These are phyloP conservation scores for Aspergillus sp. DNA, from an alignment of 2,329 filamentous ascomycete species.

Conservation along the genomic window DNA sequence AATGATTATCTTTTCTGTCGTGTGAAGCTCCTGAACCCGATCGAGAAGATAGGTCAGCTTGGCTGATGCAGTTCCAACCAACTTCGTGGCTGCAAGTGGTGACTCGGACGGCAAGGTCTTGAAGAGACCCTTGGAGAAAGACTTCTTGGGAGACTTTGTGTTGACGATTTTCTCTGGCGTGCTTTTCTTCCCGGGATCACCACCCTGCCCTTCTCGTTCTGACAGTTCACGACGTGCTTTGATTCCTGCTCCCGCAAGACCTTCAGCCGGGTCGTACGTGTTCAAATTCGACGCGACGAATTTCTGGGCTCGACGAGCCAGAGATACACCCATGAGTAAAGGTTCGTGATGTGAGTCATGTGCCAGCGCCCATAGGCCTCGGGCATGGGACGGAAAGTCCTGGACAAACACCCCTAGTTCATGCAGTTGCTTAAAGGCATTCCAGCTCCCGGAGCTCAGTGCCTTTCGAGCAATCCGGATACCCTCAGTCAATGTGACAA, in stretches of 20 bases:
- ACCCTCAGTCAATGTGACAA: constrained; percentile 56
- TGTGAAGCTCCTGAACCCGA: constrained; percentile 62
- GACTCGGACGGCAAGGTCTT: constrained; percentile 35
- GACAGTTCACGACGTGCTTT: constrained; percentile 26
- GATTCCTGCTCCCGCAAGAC: constrained; percentile 38
- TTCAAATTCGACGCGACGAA: constrained; percentile 43
- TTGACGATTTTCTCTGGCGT: constrained; percentile 19
- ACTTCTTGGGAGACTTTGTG: constrained; percentile 23
- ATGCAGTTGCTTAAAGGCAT: constrained; percentile 63
- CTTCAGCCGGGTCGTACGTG: constrained; percentile 31
- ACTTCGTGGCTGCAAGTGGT: constrained; percentile 54
- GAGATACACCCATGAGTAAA: constrained; percentile 54
- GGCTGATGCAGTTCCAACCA: constrained; percentile 77
- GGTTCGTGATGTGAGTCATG: constrained; percentile 37
- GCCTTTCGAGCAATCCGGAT: constrained; percentile 62
- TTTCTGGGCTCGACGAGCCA: constrained; percentile 52
- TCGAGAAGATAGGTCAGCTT: constrained; percentile 85
- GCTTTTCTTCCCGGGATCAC: constrained; percentile 11
- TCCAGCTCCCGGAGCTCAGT: constrained; percentile 58
- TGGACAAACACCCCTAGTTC: constrained; percentile 72
- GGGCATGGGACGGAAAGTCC: constrained; percentile 59
- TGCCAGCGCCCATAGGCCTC: constrained; percentile 65
- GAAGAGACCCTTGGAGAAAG: constrained; percentile 22
- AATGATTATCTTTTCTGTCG: constrained; percentile 77
- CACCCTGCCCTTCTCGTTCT: constrained; percentile 13